A percentile compares a stretch with the other conserved stretches of the same genome.
Conservation (phyloP, 257 asterid species). For the Catharanthus roseus region DNA sequence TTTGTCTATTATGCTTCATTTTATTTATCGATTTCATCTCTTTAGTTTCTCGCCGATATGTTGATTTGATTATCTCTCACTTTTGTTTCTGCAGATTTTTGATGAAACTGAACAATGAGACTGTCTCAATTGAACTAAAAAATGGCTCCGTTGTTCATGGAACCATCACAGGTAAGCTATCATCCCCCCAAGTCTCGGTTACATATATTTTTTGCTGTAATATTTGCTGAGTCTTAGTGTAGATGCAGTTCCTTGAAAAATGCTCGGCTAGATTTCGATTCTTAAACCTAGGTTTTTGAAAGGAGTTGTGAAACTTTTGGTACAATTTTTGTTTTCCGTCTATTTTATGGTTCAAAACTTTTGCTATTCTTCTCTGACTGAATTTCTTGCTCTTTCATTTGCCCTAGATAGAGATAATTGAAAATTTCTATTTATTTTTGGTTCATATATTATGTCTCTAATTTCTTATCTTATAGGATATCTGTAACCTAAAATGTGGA, state of each 20-base stretch:
- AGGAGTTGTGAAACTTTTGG: too few species aligned
- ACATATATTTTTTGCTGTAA: not conserved
- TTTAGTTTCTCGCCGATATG: not conserved
- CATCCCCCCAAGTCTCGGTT: not conserved
- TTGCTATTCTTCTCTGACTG: not conserved
- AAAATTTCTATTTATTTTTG: not conserved
- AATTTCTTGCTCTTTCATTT: not conserved
- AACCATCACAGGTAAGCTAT: conserved; percentile 31
- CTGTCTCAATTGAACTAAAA: conserved; percentile 46
- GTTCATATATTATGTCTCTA: not conserved
- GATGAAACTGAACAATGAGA: conserved; percentile 52
- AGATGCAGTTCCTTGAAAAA: not conserved
- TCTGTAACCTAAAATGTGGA: not conserved
- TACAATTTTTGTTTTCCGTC: too few species aligned
- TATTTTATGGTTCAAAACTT: not conserved
- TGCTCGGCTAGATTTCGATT: conserved; percentile 5
- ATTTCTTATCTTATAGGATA: not conserved
- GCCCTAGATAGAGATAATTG: not conserved
- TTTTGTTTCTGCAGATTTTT: conserved; percentile 26
- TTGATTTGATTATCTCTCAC: not conserved
- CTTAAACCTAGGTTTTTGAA: not conserved
- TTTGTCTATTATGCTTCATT: not conserved
- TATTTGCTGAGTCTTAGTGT: not conserved
- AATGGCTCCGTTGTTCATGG: conserved; percentile 46
- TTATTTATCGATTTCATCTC: not conserved